Evolutionary conservation across 176 grass and related monocot species (phyloP), one percentile per base, ranked within the genome.

Genomic region (Oryza meyeriana): DNA sequence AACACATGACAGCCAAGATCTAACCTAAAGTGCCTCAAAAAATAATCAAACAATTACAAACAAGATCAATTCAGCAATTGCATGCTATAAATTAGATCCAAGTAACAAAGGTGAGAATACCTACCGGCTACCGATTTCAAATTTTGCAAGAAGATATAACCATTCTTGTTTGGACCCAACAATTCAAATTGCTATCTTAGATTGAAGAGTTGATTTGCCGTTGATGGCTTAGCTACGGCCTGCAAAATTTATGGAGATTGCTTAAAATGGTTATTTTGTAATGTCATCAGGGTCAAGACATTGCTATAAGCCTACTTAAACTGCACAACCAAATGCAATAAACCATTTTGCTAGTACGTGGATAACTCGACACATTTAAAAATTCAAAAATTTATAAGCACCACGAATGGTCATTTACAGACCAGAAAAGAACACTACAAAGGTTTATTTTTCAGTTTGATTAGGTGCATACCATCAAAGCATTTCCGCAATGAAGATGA

Each of bases 161-260:
- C 97, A 47, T 71, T 90, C 80, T 99, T 99, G 84, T 96, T 99
- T 81, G 93, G 93, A 40, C 75, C 91, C 77, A 99, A 72, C 77
- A 99, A 50, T 81, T 88, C 89, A 83, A 96, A 99, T 72, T 99
- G 93, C 81, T 94, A 93, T 85, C 88, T 90, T 31, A 99, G 81
- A 72, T 99, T 94, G 68, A 90, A 90, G 29, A 99, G 91, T 77
- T 99, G 93, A 72, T 84, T 92, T 18, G 84, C 76, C 12, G 89
- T 96, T 85, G 96, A 82, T 29, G 93, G 96, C 74, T 96, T 99
- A 20, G 97, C 97, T 78, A 99, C 87, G 66, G 97, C 97, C 97
- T 99, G 88, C 11, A 78, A 78, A 83, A 88, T 71, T 33, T 69
- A 74, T 71, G 76, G 77, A 55, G 17, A 83, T 85, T 48, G 26